Evolutionary conservation across 306 rosid species (phyloP).

Genomic region (Urtica urens): DNA sequence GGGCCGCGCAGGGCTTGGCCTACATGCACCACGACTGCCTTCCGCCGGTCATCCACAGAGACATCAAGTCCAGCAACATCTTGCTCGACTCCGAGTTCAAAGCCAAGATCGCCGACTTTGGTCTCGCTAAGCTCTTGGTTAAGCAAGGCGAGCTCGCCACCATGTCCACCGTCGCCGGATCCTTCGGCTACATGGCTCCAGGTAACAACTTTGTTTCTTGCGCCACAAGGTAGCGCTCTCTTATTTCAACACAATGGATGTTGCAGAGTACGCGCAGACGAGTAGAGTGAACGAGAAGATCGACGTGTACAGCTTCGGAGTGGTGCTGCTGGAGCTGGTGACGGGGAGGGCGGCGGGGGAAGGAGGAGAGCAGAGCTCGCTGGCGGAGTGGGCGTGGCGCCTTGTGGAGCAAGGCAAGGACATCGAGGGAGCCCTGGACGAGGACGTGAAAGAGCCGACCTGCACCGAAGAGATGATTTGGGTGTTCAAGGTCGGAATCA

Average conservation of each 20-base stretch:
- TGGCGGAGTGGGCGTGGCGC: conserved; percentile 61
- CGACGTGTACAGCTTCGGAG: conserved; percentile 74
- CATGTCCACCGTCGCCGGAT: conserved; percentile 68
- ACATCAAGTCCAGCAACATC: conserved; percentile 69
- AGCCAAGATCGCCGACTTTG: conserved; percentile 81
- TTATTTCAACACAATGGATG: background rate
- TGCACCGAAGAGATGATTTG: conserved; percentile 41
- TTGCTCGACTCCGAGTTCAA: conserved; percentile 60
- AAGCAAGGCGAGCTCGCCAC: conserved; percentile 64
- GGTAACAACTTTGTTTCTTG: conserved; percentile 24
- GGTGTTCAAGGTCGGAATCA: conserved; percentile 52
- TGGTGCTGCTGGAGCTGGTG: conserved; percentile 53
- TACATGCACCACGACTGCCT: conserved; percentile 79
- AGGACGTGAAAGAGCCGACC: conserved; percentile 33
- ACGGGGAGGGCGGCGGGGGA: conserved; percentile 53
- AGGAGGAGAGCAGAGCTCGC: conserved; percentile 51
- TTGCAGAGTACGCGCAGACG: conserved; percentile 54
- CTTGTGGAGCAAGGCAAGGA: conserved; percentile 24
- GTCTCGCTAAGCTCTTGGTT: conserved; percentile 56
- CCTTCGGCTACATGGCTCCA: conserved; percentile 93
- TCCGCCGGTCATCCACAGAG: conserved; percentile 63
- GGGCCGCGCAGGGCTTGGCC: conserved; percentile 63
- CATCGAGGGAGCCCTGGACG: conserved; percentile 42
- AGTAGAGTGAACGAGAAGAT: conserved; percentile 54
- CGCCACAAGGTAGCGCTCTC: background rate